Base-by-base conservation (phyloP, 345 rosid species). In the Mangifera indica region DNA sequence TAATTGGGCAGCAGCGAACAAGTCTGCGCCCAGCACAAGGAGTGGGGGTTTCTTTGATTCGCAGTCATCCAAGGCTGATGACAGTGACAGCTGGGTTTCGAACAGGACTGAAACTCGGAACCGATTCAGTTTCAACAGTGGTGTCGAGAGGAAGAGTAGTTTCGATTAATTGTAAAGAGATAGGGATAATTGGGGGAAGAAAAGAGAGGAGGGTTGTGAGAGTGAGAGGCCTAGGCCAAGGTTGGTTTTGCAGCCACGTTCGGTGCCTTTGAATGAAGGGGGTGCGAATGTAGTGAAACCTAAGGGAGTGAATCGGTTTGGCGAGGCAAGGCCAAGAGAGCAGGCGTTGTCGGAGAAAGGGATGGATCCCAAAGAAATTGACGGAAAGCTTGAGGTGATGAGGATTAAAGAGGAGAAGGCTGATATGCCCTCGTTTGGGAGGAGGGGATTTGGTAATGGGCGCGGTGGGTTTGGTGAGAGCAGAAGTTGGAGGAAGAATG, bases 281-380 rank as follows among this genome's bases (percentile, higher is more conserved):
- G 13, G 64, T 29, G 7, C 55, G 68, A 13, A 66, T 51, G 60
- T 11, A 21, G 74, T 24, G 0, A 95, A 77, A 63, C 87, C 93
- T 2, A 91, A 80, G 76, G 92, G 87, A n/a, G 76, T 79, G 11
- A 95, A 75, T 62, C 99, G 97, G 0, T 95, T 95, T 60, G 99
- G 98, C 10, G 82, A 82, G 8, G 99, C 99, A 0, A 91, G 99
- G 77, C 99, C 99, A 0, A 87, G 99, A 55, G 99, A 95, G 80
- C 97, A 89, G 74, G 99, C 91, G 26, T 73, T 95, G 84, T 91
- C 90, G 53, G 94, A 89, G 88, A 89, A 95, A 69, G 98, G 99
- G 22, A 79, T 83, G 77, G 98, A 92, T 49, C 88, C 89, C 90
- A 95, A 92, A 72, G 96, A 91, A 86, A 91, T 92, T 73, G 98